These are phyloP conservation scores for Backusella macrospora DNA, from an alignment of 192 early-diverging fungal genomes.

Conservation along the genomic window DNA sequence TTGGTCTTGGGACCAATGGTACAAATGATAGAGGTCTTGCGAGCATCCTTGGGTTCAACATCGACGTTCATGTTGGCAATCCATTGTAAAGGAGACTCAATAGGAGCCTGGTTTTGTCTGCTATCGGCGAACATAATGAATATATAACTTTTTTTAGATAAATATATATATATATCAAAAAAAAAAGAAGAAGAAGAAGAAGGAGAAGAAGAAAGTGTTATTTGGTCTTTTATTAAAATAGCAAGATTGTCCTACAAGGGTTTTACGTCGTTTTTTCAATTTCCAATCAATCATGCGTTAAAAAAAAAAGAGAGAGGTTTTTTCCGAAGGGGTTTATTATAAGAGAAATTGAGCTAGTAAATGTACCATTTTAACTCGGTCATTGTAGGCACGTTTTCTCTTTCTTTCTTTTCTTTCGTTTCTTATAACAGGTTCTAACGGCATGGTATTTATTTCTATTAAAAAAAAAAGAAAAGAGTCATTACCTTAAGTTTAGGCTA, in stretches of 20 bases:
- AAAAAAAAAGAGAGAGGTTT: neutral
- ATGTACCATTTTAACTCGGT: too few species aligned
- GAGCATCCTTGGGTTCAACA: conserved; percentile 54
- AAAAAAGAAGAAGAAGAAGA: neutral
- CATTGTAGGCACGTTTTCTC: too few species aligned
- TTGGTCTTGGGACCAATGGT: conserved; percentile 83
- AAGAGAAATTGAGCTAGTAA: too few species aligned
- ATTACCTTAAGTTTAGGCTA: too few species aligned
- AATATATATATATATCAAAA: neutral
- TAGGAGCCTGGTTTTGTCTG: neutral
- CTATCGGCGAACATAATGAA: neutral
- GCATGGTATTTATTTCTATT: too few species aligned
- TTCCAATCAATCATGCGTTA: neutral
- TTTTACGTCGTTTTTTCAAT: conserved; percentile 7
- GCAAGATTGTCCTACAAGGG: neutral
- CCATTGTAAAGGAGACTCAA: conserved; percentile 62
- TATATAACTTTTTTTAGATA: neutral
- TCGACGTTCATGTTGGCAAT: conserved; percentile 66
- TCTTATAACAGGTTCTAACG: too few species aligned
- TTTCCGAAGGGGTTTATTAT: neutral
- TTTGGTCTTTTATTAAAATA: neutral
- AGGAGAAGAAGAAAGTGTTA: neutral
- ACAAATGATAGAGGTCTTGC: conserved; percentile 85
- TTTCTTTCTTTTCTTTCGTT: too few species aligned
- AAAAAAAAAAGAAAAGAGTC: too few species aligned